These are phyloP conservation scores for Tagetes erecta DNA, from an alignment of 129 eudicot species.

Conservation along the genomic window DNA sequence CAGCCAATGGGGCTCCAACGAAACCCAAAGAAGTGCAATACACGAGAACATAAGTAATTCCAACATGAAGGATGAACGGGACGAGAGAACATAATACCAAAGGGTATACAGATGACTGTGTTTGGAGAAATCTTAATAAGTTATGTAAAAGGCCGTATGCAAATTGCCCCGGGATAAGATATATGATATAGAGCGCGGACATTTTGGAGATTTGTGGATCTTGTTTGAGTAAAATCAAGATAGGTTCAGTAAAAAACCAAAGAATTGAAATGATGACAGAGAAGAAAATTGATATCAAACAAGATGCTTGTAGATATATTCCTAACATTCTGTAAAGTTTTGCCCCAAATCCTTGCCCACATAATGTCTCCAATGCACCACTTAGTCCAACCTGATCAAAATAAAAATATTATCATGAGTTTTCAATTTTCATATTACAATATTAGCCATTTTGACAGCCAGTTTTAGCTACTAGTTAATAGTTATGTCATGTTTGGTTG, in stretches of 20 bases:
- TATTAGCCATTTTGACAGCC: background rate
- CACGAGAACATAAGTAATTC: conserved; percentile 52
- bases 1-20: conserved; percentile 70
- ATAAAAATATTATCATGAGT: background rate
- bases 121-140: conserved; percentile 80
- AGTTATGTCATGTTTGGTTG: no score
- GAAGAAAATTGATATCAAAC: conserved; percentile 62
- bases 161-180: conserved; percentile 65
- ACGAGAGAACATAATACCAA: conserved; percentile 55
- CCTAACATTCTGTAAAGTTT: conserved; percentile 58
- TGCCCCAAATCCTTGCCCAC: conserved; percentile 98
- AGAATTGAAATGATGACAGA: conserved; percentile 48
- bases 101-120: conserved; percentile 66
- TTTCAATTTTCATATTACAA: background rate
- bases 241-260: conserved; percentile 68
- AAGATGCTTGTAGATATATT: conserved; percentile 72
- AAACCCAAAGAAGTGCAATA: conserved; percentile 51
- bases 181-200: conserved; percentile 62
- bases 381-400: conserved; percentile 74
- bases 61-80: conserved; percentile 60
- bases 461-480: background rate
- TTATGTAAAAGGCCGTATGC: conserved; percentile 64
- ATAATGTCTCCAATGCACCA: conserved; percentile 88
- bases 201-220: conserved; percentile 59
- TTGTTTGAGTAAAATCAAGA: conserved; percentile 63